Evolutionary conservation across 2,329 filamentous ascomycete species (phyloP), one percentile per base, ranked within the genome.

Genomic region (Microsporum audouinii): DNA sequence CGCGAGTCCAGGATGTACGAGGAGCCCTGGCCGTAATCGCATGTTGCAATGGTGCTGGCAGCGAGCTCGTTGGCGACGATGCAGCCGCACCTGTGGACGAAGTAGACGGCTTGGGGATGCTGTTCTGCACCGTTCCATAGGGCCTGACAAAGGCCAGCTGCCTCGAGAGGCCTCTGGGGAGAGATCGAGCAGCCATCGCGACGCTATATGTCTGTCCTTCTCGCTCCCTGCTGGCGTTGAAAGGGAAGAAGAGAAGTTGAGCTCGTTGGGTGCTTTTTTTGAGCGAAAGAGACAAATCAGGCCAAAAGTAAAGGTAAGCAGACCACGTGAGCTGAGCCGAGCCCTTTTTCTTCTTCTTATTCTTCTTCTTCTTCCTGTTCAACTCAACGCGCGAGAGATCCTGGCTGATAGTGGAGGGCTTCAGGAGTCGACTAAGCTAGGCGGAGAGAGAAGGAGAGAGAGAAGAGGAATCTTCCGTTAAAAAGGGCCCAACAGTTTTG

Each of bases 1-100:
- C 85, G 65, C 82, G 84, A 4, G 88, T 89, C 91, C 90, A 95
- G 72, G 86, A 82, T 68, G 85, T 86, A 57, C 89, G 80, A 10
- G 88, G 82, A 55, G 65, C 67, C 5, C 62, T 70, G 23, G 73
- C 72, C 2, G 69, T 66, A 2, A 70, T 70, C 5, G 74, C 74
- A 63, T 75, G 70, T 45, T 71, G 70, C 43, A 76, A 64, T 0
- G 66, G 71, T 14, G 72, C 36, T 59, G 59, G 66, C 33, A 72
- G 65, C 2, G 72, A 67, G 33, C 70, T 68, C 23, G 49, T 27
- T 6, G 17, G 49, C 14, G 49, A 29, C 33, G 49, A 27, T 2
- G 49, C 49, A 6, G 33, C 31, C 10, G 70, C 66, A 29, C 10
- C 47, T 55, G 68, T 69, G 53, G 70, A 65, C 29, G 63, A 58